Conservation (phyloP, 176 grass and related monocot genomes). For the Canna indica region DNA sequence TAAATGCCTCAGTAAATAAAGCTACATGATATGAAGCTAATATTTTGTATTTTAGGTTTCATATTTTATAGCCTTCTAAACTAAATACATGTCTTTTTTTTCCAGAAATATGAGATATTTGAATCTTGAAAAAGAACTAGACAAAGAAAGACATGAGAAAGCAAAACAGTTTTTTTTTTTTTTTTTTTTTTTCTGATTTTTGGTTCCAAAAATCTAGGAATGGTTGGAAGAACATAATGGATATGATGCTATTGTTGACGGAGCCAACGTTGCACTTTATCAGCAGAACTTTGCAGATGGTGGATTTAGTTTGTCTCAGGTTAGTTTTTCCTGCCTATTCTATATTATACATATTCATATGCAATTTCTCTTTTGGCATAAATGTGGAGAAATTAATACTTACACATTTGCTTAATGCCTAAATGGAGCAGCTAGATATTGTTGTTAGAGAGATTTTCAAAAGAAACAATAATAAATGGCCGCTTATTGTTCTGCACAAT, state of each 20-base stretch:
- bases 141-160: background rate
- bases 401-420: conserved; percentile 24
- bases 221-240: conserved; percentile 52
- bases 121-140: background rate
- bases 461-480: conserved; percentile 54
- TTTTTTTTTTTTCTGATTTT: too few relatives aligned
- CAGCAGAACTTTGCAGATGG: conserved; percentile 93
- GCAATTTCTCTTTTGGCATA: background rate
- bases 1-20: too few relatives aligned
- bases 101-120: background rate
- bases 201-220: conserved; percentile 33
- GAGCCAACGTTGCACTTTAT: conserved; percentile 83
- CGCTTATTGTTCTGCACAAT: conserved; percentile 70
- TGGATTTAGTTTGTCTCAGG: conserved; percentile 76
- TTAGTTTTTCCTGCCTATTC: conserved; percentile 26
- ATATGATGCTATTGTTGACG: conserved; percentile 66
- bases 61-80: too few relatives aligned
- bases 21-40: too few relatives aligned
- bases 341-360: background rate
- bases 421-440: conserved; percentile 78
- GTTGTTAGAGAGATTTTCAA: conserved; percentile 55
- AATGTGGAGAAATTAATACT: background rate
- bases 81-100: too few relatives aligned
- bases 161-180: background rate
- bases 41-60: too few relatives aligned